These are phyloP conservation scores for Xenoacremonium recifei DNA, from an alignment of 2,329 filamentous ascomycete species.

Conservation along the genomic window DNA sequence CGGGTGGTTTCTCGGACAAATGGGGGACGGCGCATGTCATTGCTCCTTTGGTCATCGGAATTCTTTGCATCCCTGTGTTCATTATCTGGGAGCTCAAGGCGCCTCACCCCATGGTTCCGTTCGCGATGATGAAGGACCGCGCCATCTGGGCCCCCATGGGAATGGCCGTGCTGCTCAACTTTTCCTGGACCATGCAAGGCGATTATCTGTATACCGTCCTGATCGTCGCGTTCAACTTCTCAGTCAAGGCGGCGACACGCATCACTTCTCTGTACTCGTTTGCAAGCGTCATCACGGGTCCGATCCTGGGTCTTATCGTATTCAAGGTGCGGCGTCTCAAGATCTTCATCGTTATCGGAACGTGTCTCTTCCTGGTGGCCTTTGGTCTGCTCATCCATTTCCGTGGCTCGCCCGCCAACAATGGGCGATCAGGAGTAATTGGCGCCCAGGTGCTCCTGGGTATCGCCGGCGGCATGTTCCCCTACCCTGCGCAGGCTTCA, in stretches of 20 bases:
- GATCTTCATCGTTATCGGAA: slow-evolving; percentile 61
- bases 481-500: slow-evolving; percentile 46
- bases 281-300: slow-evolving; percentile 56
- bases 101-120: slow-evolving; percentile 57
- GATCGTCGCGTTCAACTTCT: slow-evolving; percentile 60
- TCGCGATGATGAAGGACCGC: slow-evolving; percentile 60
- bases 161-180: slow-evolving; percentile 56
- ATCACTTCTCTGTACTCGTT: slow-evolving; percentile 59
- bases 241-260: slow-evolving; percentile 53
- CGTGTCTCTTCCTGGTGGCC: slow-evolving; percentile 60
- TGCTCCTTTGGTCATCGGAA: slow-evolving; percentile 43
- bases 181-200: slow-evolving; percentile 61
- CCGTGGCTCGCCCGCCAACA: slow-evolving; percentile 48
- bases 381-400: slow-evolving; percentile 64
- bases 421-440: slow-evolving; percentile 55
- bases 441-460: slow-evolving; percentile 62
- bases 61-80: slow-evolving; percentile 50
- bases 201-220: slow-evolving; percentile 65
- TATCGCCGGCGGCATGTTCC: slow-evolving; percentile 62
- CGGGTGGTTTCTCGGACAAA: slow-evolving; percentile 38
- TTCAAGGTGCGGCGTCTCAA: slow-evolving; percentile 59
- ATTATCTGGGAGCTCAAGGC: slow-evolving; percentile 47
- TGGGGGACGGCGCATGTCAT: slow-evolving; percentile 41
- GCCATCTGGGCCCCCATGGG: slow-evolving; percentile 63
- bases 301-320: slow-evolving; percentile 55